A percentile compares a stretch with the other conserved stretches of the same genome.
Conservation (phyloP, 2,329 filamentous ascomycete species). For the Cytospora schulzeri region DNA sequence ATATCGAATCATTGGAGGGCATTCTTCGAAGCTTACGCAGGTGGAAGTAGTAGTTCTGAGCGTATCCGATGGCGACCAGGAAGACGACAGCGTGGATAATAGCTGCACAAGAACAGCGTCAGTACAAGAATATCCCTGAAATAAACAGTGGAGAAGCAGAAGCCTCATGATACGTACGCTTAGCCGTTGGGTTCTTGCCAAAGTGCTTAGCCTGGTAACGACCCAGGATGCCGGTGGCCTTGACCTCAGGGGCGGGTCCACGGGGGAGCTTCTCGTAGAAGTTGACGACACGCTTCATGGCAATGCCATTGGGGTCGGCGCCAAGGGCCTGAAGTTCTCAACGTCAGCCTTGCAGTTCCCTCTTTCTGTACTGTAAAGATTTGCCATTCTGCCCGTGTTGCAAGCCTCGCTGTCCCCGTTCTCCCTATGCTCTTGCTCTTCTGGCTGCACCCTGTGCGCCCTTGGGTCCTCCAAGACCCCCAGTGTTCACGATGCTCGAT, state of each 20-base stretch:
- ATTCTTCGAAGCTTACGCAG: constrained; percentile 69
- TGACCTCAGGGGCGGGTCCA: constrained; percentile 80
- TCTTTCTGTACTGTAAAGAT: not conserved
- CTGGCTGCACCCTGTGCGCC: not conserved
- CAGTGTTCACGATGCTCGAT: not conserved
- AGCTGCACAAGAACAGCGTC: constrained; percentile 55
- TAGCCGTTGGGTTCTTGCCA: constrained; percentile 85
- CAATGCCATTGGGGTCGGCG: constrained; percentile 89
- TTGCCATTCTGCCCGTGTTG: not conserved
- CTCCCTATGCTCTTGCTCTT: not conserved
- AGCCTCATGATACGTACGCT: constrained; percentile 68
- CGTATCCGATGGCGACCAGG: constrained; percentile 83
- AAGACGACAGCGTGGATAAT: constrained; percentile 82
- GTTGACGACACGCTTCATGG: constrained; percentile 96
- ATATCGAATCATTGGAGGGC: not conserved
- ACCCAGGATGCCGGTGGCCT: constrained; percentile 80
- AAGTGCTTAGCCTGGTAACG: constrained; percentile 93
- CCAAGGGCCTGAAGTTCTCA: constrained; percentile 74
- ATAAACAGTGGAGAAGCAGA: not conserved
- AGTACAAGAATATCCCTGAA: constrained; percentile 9
- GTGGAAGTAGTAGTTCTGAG: constrained; percentile 99
- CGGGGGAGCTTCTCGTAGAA: constrained; percentile 99
- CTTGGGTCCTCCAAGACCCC: not conserved
- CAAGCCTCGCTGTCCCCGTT: not conserved
- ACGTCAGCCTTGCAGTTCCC: constrained; percentile 12